Base-by-base conservation (phyloP, 306 rosid genomes). In the Macrotyloma uniflorum region DNA sequence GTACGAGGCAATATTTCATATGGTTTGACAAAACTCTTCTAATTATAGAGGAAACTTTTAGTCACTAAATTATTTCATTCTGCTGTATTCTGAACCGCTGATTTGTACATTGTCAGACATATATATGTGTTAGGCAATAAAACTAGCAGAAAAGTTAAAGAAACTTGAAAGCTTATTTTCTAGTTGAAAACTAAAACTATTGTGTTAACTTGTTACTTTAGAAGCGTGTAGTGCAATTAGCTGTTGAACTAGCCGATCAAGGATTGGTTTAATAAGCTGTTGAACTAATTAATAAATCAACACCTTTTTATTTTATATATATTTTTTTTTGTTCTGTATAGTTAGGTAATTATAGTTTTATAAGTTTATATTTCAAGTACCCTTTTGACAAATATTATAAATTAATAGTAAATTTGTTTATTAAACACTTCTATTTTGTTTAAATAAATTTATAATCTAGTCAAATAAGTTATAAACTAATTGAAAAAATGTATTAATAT, bases 1-100 rank as follows among this genome's bases (percentile, higher is more conserved):
- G 16, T 32, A 23, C 7, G 70, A 67, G 38, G 53, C 11, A 55
- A 50, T 18, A 35, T 57, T 33, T 67, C 66, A 67, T 24, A 46
- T 67, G 43, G 65, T 26, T 61, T 24, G 28, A 47, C 16, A 47
- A 38, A 20, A 70, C 43, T 70, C 70, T 53, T 45, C 75, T n/a
- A 28, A 19, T 42, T 20, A 18, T 63, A 61, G 22, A 38, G 54
- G 40, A 33, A 49, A 7, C 8, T 35, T 64, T 64, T 9, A 62
- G 38, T 19, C 14, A 19, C n/a, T 19, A 24, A 61, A 19, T 61
- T 45, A 46, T 75, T 45, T 45, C 49, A 19, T 75, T 45, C 20
- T 75, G 12, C 30, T 73, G 54, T 23, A 22, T 55, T 55, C n/a
- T 57, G 28, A 22, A 15, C 9, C n/a, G 24, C 6, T 53, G 66